Base-by-base conservation (phyloP, 73 alveolate genomes). In the Paramecium biaurelia region DNA sequence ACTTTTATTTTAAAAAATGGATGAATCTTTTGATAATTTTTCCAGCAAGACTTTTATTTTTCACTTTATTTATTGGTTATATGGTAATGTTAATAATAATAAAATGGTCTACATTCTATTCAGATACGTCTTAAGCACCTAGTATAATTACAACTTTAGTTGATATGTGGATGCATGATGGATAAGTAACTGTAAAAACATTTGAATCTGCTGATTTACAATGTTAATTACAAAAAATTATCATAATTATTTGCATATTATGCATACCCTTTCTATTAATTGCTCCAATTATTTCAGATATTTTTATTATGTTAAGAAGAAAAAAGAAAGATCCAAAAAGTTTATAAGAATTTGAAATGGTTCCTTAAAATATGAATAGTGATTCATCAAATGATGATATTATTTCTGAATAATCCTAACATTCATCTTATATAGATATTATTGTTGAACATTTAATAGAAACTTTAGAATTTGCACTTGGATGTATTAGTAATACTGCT, bases 401-500 rank as follows among this genome's bases (percentile, higher is more conserved):
- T 59, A 93, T 92, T 1, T 20, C 85, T 18, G 97, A 93, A 49
- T 85, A 49, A 63, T 92, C 90, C 18, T 90, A 92, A 59, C 92
- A 95, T 56, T 92, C 84, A 47, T 85, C 95, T 9, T 94, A 93
- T 47, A 93, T 97, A 15, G 99, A 98, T 87, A 93, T 97, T 49
- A 93, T 96, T 57, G 97, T 98, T 18, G 99, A 97, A 85, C 96
- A 97, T 93, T 85, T 98, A 18, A 98, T 98, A 12, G 99, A 98
- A 93, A 98, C 99, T 21, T 97, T 98, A 85, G 99, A 98, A 94
- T 98, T 97, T 67, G 99, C 95, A 18, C 92, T 98, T 20, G 99
- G 99, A 38, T 96, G 99, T 34, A 95, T 98, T 47, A 95, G 99
- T 28, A 98, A 98, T 86, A 98, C 99, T 37, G 99, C 99, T 14